Base-by-base conservation (phyloP, 768 basidiomycete genomes). In the Amanita rubescens region DNA sequence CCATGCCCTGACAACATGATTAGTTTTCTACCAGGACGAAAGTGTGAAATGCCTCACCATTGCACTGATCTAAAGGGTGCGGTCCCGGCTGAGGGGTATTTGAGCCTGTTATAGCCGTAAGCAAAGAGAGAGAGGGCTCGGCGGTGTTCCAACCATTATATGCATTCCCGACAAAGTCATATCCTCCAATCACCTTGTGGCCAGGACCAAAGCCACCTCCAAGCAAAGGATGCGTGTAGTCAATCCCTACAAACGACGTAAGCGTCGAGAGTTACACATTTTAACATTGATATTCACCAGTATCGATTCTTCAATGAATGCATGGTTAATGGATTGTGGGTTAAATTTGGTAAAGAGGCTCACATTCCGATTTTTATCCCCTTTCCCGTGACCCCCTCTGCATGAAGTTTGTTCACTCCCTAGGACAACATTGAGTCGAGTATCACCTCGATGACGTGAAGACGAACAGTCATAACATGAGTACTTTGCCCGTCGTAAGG, bases 331-430 rank as follows among this genome's bases (percentile, higher is more conserved):
- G 25, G 39, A 39, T 50, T 24, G 17, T 57, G 15, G 42, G 27
- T 38, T 22, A n/a, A 14, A 42, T 39, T 12, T 30, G 34, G 43
- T 12, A 2, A 51, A 9, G 25, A 19, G 12, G 58, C 78, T 63
- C 53, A 80, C 79, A 87, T 79, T 56, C 76, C 86, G 51, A 90
- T 75, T 59, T 84, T 84, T 63, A 86, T 70, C 2, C 85, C 85
- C 37, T 74, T 74, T 11, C 87, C 86, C 24, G 72, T 71, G 59
- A 81, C 74, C 0, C 83, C 84, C 56, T 75, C 60, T 5, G 81
- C 80, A 61, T 87, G 85, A 17, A 85, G 71, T 55, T 76, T 78
- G 59, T 85, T 79, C 1, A 85, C 84, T 17, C 82, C 79, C 79
- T 81, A 49, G 22, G 30, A 38, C 33, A 42, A 33, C 24, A 3